phyloP scores from a whole-genome alignment of 1,139 yeast species.

The Hemisphaericaspora lyxosophila region DNA sequence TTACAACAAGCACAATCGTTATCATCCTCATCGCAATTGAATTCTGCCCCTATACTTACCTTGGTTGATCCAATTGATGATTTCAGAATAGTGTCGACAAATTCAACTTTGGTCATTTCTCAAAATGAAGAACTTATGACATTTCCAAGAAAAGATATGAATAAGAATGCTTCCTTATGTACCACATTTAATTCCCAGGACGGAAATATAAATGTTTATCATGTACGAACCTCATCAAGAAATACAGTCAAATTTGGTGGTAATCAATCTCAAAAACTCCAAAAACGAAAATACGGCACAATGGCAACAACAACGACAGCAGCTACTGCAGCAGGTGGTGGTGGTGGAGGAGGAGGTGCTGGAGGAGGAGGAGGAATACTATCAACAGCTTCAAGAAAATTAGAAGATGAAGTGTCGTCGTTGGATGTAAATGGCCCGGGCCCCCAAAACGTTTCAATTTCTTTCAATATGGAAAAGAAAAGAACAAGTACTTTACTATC shows the following conservation, averaged over 20 bases:
- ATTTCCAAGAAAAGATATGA: constrained; percentile 44
- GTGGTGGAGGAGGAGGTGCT: too few species aligned
- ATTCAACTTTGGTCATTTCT: constrained; percentile 67
- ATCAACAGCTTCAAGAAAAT: constrained; percentile 31
- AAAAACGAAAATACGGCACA: constrained; percentile 2
- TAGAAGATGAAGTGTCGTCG: constrained; percentile 31
- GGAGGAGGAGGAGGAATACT: too few species aligned
- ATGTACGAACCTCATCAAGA: constrained; percentile 45
- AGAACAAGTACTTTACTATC: constrained; percentile 55
- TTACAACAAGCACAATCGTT: constrained; percentile 16
- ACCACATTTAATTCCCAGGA: constrained; percentile 54
- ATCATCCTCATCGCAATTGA: constrained; percentile 37
- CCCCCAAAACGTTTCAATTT: constrained; percentile 19
- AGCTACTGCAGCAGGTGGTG: constrained; percentile 6
- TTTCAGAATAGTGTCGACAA: constrained; percentile 63
- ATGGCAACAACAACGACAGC: constrained; percentile 8
- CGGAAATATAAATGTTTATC: constrained; percentile 47
- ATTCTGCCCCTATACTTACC: constrained; percentile 53
- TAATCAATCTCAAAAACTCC: constrained; percentile 2
- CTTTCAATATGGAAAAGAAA: constrained; percentile 49
- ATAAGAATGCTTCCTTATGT: constrained; percentile 41
- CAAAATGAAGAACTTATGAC: constrained; percentile 54
- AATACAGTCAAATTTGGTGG: constrained; percentile 12
- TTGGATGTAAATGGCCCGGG: constrained; percentile 14
- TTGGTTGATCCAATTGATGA: constrained; percentile 71